phyloP scores from a whole-genome alignment of 2,329 filamentous ascomycete species.

The Exophiala spinifera region DNA sequence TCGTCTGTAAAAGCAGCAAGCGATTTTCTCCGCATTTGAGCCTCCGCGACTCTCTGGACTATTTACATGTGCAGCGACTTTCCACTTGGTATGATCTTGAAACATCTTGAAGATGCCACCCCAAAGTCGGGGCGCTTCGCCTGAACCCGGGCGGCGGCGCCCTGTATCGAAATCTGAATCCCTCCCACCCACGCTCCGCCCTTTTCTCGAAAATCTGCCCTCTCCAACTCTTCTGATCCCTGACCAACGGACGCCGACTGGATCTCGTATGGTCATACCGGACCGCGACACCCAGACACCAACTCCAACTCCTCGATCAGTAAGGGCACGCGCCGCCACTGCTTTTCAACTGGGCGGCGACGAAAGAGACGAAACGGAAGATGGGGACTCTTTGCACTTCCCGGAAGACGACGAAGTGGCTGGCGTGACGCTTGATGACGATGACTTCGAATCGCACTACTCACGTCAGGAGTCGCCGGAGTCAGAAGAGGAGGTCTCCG shows the following conservation, averaged over 20 bases:
- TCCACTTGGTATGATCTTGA: no score
- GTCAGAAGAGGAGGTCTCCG: slow-evolving; percentile 20
- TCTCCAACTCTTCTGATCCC: slow-evolving; percentile 22
- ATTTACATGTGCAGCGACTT: neutral
- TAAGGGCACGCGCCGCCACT: slow-evolving; percentile 8
- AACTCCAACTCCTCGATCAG: slow-evolving; percentile 8
- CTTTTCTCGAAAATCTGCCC: slow-evolving; percentile 28
- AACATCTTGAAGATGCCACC: slow-evolving; percentile 22
- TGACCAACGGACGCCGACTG: slow-evolving; percentile 24
- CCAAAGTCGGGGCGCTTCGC: slow-evolving; percentile 24
- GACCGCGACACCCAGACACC: slow-evolving; percentile 17
- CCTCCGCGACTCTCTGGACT: neutral
- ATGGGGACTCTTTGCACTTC: slow-evolving; percentile 6
- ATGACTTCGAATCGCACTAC: slow-evolving; percentile 47
- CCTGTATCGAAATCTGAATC: slow-evolving; percentile 12
- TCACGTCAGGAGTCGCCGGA: slow-evolving; percentile 40
- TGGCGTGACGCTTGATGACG: slow-evolving; percentile 35
- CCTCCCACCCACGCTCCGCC: slow-evolving; percentile 22
- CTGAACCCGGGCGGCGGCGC: slow-evolving; percentile 7
- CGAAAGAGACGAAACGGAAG: slow-evolving; percentile 7
- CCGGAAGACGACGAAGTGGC: slow-evolving; percentile 14
- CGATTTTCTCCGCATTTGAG: neutral
- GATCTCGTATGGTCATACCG: slow-evolving; percentile 15
- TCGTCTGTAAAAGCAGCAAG: neutral
- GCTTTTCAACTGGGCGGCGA: slow-evolving; percentile 18